Evolutionary conservation across 2,329 filamentous ascomycete genomes (phyloP).

Genomic region (Chaetomiaceae sp.): DNA sequence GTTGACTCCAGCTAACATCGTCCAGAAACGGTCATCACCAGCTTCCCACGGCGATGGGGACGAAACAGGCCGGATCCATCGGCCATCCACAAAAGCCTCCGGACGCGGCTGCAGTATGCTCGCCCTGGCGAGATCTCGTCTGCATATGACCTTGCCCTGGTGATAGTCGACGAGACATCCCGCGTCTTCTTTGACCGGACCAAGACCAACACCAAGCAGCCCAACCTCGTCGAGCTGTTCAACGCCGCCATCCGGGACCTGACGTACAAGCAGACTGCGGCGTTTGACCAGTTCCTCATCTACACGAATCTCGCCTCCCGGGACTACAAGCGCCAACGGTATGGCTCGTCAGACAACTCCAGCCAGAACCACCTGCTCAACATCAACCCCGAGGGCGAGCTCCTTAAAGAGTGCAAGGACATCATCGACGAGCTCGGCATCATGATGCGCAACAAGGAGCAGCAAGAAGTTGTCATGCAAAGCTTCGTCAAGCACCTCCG

Average conservation of each 20-base stretch:
- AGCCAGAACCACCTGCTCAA: conserved; percentile 25
- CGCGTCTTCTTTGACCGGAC: conserved; percentile 24
- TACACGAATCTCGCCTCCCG: conserved; percentile 28
- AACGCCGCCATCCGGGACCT: conserved; percentile 35
- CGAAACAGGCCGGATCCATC: conserved; percentile 28
- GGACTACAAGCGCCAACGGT: conserved; percentile 21
- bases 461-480: conserved; percentile 34
- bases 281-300: conserved; percentile 37
- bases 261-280: conserved; percentile 37
- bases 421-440: conserved; percentile 47
- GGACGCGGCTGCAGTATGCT: conserved; percentile 8
- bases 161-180: conserved; percentile 22
- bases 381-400: conserved; percentile 27
- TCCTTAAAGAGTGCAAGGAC: conserved; percentile 44
- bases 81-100: conserved; percentile 21
- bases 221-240: conserved; percentile 38
- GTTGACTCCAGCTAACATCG: neutral
- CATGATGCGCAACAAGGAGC: conserved; percentile 38
- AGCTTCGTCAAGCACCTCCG: conserved; percentile 28
- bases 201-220: conserved; percentile 19
- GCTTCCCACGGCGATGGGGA: conserved; percentile 39
- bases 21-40: conserved; percentile 29
- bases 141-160: conserved; percentile 21
- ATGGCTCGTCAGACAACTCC: conserved; percentile 17
- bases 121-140: conserved; percentile 14